phyloP scores from a whole-genome alignment of 371 early-diverging fungal genomes.

The Encephalitozoon hellem region DNA sequence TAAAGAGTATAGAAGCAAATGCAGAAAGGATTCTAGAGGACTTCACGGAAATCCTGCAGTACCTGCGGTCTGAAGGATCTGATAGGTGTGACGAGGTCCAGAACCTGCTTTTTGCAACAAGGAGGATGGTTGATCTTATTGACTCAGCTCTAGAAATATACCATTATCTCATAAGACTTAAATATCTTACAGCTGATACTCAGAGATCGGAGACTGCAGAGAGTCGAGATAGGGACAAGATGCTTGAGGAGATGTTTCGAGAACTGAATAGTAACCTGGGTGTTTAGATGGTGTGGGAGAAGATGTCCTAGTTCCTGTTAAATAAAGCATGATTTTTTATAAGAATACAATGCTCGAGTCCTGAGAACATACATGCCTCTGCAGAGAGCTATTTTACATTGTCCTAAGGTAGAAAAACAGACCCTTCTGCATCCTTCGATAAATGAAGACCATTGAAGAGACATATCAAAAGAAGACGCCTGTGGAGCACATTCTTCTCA shows the following conservation, averaged over 20 bases:
- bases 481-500: slow-evolving; percentile 88
- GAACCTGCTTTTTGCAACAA: slow-evolving; percentile 6
- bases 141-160: slow-evolving; percentile 12
- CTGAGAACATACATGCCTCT: background rate
- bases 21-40: slow-evolving; percentile 28
- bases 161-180: background rate
- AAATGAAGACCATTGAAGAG: slow-evolving; percentile 68
- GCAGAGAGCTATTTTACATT: background rate
- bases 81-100: slow-evolving; percentile 6
- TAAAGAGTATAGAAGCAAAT: slow-evolving; percentile 3
- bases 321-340: background rate
- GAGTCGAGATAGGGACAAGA: background rate
- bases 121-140: background rate
- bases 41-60: background rate
- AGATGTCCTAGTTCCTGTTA: background rate
- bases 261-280: background rate
- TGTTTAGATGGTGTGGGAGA: background rate
- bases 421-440: background rate
- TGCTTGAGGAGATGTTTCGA: background rate
- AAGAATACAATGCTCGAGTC: too few relatives aligned
- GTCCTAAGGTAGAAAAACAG: background rate
- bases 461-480: slow-evolving; percentile 96
- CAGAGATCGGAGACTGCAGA: background rate
- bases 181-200: background rate
- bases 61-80: background rate